Base-by-base conservation (phyloP, 495 filamentous ascomycete genomes). In the Pseudomonodictys pantanalensis region DNA sequence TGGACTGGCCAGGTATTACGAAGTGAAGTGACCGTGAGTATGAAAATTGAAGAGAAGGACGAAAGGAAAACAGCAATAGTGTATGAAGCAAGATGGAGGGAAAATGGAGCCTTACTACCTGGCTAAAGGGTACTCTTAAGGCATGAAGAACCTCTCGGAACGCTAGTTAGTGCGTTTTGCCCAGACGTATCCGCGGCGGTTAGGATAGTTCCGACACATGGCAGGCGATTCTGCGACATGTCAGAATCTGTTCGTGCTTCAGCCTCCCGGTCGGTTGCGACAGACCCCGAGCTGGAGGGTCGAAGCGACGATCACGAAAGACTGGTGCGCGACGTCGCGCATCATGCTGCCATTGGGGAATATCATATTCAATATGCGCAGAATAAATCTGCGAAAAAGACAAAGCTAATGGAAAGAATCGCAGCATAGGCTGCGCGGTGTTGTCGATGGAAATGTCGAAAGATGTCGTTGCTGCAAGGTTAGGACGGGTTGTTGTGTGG, bases 1-100 rank as follows among this genome's bases (percentile, higher is more conserved):
- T 64, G 65, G 65, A 61, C 65, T 68, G 26, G 65, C 65, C 65
- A 68, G 65, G 25, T 28, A 65, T 60, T 68, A 64, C 57, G 60
- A 68, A 68, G 33, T 54, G 52, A 68, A 68, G 54, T 63, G 64
- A 64, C 41, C 46, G 52, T 59, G 52, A 63, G 50, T 33, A n/a
- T 50, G 47, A 25, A 50, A 63, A 51, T 20, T 38, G 55, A 64
- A 67, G 56, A 47, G 60, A 68, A 54, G 58, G 64, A 67, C 47
- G 52, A 48, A 54, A 56, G 44, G 49, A 64, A 58, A 59, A 33
- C 33, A 26, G 62, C 38, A 28, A 59, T 17, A 20, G 47, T 8
- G 57, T 54, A 38, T 56, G 59, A 50, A 62, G 49, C 41, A 52
- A n/a, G 58, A 67, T 25, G 46, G 44, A 17, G 23, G 35, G 45